Evolutionary conservation across 2,329 filamentous ascomycete species (phyloP).

Genomic region (Metarhizium guizhouense): DNA sequence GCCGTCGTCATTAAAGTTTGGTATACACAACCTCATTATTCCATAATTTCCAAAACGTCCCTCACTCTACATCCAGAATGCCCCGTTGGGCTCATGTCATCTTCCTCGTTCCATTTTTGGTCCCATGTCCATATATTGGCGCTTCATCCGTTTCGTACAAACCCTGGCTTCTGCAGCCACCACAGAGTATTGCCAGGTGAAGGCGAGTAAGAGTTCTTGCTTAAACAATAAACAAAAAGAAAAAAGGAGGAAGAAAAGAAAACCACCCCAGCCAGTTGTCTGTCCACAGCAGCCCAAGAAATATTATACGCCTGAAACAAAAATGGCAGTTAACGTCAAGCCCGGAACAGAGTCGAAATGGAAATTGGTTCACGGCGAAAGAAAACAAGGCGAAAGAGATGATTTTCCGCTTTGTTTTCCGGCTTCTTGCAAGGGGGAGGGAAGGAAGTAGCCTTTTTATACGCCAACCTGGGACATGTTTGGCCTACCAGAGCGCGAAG

Average conservation of each 20-base stretch:
- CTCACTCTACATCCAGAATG: conserved; percentile 1
- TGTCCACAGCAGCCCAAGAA: not conserved
- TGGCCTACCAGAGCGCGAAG: conserved; percentile 32
- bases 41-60: conserved; percentile 8
- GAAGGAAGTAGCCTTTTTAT: conserved; percentile 16
- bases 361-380: not conserved
- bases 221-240: not conserved
- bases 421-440: not conserved
- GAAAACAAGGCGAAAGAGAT: not conserved
- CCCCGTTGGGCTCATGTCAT: not conserved
- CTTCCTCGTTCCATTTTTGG: not conserved
- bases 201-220: no score
- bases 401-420: not conserved
- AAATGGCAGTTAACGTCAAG: conserved; percentile 3
- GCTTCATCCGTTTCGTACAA: not conserved
- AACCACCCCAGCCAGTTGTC: not conserved
- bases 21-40: conserved; percentile 13
- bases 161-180: no score
- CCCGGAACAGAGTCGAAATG: not conserved
- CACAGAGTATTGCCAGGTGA: no score
- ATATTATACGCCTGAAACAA: conserved; percentile 4
- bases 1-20: conserved; percentile 4
- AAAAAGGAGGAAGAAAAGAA: not conserved
- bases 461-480: conserved; percentile 50
- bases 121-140: not conserved